Percentiles rank a stretch among this genome's conserved stretches.
These are phyloP conservation scores for Penicillium pulvis DNA, from an alignment of 495 filamentous ascomycete genomes.

Conservation along the genomic window DNA sequence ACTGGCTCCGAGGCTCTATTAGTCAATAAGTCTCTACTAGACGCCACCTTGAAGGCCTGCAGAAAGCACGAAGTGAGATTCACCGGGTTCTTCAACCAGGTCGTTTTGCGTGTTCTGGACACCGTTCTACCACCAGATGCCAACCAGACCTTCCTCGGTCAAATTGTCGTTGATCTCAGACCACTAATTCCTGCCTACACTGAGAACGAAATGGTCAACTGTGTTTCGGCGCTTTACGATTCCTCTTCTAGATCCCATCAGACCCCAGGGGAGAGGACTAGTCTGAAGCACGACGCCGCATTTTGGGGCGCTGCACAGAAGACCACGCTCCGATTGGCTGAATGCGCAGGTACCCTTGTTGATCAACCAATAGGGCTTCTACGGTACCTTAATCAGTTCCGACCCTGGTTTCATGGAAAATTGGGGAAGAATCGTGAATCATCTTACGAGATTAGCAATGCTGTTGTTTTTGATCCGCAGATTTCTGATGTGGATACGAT, in stretches of 20 bases:
- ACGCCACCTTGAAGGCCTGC: conserved; percentile 1
- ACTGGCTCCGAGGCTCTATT: conserved; percentile 2
- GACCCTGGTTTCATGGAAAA: neutral
- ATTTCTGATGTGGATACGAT: no score
- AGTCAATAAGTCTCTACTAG: neutral
- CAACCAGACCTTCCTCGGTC: neutral
- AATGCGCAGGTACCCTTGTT: conserved; percentile 1
- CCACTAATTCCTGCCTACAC: conserved; percentile 1
- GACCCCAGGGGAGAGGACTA: neutral
- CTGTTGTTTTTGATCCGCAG: neutral
- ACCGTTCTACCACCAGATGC: neutral
- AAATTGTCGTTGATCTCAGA: conserved; percentile 6
- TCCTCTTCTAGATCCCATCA: neutral
- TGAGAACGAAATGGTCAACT: conserved; percentile 3
- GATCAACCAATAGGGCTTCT: conserved; percentile 2
- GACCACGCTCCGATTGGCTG: neutral
- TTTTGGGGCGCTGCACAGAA: neutral
- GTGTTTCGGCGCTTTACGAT: neutral
- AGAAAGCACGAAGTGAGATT: conserved; percentile 4
- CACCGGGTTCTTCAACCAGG: conserved; percentile 4
- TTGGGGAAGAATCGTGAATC: neutral
- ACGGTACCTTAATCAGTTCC: neutral
- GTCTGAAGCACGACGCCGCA: neutral
- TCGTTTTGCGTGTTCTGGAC: neutral
- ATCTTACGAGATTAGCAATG: conserved; percentile 4